Conservation (phyloP, 164 flowering plant species). For the Kalanchoe fedtschenkoi region DNA sequence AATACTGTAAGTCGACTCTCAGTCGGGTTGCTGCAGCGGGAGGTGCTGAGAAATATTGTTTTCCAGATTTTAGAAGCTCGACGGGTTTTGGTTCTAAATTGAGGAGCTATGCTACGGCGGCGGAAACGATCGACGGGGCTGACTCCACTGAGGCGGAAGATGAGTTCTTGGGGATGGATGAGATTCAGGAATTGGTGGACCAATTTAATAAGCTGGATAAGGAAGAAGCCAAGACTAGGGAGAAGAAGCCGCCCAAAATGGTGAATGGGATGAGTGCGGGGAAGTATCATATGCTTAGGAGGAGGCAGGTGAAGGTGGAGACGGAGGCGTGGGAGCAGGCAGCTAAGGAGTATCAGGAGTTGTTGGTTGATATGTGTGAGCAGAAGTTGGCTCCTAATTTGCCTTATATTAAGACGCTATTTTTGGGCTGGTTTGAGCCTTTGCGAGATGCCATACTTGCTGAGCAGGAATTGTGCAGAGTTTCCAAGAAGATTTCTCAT, state of each 20-base stretch:
- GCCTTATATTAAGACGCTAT: conserved; percentile 56
- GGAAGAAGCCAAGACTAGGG: conserved; percentile 4
- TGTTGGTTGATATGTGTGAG: conserved; percentile 52
- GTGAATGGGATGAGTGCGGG: conserved; percentile 25
- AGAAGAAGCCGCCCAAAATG: conserved; percentile 15
- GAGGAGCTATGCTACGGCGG: conserved; percentile 31
- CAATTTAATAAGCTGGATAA: conserved; percentile 16
- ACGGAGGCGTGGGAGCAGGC: conserved; percentile 71
- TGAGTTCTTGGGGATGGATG: conserved; percentile 30
- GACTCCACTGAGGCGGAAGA: conserved; percentile 31
- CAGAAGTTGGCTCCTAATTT: conserved; percentile 65
- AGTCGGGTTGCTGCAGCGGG: neutral
- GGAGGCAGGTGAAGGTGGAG: conserved; percentile 48
- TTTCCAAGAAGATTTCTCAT: conserved; percentile 17
- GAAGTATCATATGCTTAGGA: conserved; percentile 29
- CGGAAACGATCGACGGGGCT: conserved; percentile 23
- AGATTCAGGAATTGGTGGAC: conserved; percentile 28
- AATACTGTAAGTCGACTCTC: neutral
- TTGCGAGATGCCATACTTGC: conserved; percentile 36
- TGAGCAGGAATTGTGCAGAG: conserved; percentile 27
- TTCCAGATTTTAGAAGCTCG: neutral
- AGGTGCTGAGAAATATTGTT: neutral
- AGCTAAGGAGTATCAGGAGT: conserved; percentile 51
- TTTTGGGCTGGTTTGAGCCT: conserved; percentile 75
- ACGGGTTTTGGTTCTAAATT: neutral